These are phyloP conservation scores for Oldenlandia corymbosa DNA, from an alignment of 257 asterid genomes.

Conservation along the genomic window DNA sequence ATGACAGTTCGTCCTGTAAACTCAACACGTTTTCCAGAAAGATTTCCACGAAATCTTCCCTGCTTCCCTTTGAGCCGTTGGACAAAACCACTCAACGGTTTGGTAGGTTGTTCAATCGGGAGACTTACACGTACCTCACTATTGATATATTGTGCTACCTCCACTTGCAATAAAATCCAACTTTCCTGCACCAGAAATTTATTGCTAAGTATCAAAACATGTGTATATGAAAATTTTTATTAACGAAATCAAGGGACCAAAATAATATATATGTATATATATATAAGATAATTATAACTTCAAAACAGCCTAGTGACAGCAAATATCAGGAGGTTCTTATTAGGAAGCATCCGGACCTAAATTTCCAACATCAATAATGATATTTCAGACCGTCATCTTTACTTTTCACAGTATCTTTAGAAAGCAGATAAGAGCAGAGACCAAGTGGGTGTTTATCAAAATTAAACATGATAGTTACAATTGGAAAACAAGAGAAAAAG, in stretches of 20 bases:
- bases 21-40: constrained; percentile 96
- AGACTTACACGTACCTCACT: constrained; percentile 71
- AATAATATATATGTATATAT: too few species aligned
- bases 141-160: constrained; percentile 83
- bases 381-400: constrained; percentile 1
- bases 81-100: constrained; percentile 77
- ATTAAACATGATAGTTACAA: background rate
- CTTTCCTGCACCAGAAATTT: constrained; percentile 32
- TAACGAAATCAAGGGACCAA: background rate
- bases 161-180: constrained; percentile 67
- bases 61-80: constrained; percentile 96
- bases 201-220: background rate
- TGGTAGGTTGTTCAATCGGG: constrained; percentile 21
- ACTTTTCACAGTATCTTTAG: background rate
- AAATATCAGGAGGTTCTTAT: too few species aligned
- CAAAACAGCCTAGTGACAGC: too few species aligned
- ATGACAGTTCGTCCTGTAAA: constrained; percentile 94
- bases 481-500: background rate
- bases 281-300: too few species aligned
- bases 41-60: constrained; percentile 89
- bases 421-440: background rate
- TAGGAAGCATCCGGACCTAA: too few species aligned
- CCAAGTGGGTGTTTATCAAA: background rate
- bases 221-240: background rate
- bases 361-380: too few species aligned